Base-by-base conservation (phyloP, 2,329 filamentous ascomycete species). In the Calonectria crousiana region DNA sequence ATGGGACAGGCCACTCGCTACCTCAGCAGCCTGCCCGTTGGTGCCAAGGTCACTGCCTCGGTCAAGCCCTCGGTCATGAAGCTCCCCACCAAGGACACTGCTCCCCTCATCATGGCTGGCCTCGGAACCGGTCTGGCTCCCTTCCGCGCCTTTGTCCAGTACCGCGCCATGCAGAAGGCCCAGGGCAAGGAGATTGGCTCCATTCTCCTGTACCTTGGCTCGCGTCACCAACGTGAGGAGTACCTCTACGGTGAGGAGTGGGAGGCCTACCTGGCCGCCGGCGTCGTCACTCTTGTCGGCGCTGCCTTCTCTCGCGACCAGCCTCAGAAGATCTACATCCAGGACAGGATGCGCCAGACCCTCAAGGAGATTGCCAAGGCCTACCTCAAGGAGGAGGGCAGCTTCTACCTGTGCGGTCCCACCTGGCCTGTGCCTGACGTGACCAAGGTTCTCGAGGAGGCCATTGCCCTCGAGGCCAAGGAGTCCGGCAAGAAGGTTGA, bases 1-100 rank as follows among this genome's bases (percentile, higher is more conserved):
- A 96, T 95, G 83, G 97, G 97, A 69, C 95, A 98, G 84, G 96
- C 97, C 10, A 98, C 96, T 14, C 93, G 94, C 78, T 99, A 97
- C 88, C 92, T 99, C 77, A 93, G 93, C 85, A 85, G 88, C 34
- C 93, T 99, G 44, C 89, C 90, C 16, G 88, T 95, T 16, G 97
- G 97, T 67, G 88, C 94, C 47, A 88, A 93, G 41, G 92, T 99
- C 76, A 98, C 96, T 3, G 97, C 95, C 73, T 98, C 95, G 41
- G 95, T 99, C 84, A 99, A 99, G 89, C 95, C 97, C 0, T 98
- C 95, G 30, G 97, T 98, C 78, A 99, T 99, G 97, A 99, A 98
- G 88, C 91, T 99, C n/a, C 97, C 97, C 6, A 87, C 91, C 75
- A 93, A 93, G 84, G 93, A 96, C 79, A 97, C 95, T 47, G 95